These are phyloP conservation scores for Penicillium oxalicum DNA, from an alignment of 2,329 filamentous ascomycete genomes.

Conservation along the genomic window DNA sequence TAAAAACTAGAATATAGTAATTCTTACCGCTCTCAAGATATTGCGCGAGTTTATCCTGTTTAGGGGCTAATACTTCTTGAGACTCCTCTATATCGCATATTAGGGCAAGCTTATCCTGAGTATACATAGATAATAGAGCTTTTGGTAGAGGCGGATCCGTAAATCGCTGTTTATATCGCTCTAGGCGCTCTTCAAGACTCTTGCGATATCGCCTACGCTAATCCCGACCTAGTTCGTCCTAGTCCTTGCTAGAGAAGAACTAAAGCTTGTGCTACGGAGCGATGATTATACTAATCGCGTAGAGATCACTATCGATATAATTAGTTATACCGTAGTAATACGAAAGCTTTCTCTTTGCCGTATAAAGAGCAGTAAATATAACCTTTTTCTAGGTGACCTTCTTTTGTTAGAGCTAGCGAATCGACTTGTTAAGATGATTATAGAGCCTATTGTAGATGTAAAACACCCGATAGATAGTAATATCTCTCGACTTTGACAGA, in stretches of 20 bases:
- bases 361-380: conserved; percentile 8
- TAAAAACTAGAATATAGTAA: not conserved
- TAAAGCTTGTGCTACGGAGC: conserved; percentile 9
- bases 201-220: not conserved
- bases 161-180: not conserved
- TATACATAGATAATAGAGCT: not conserved
- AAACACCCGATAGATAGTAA: not conserved
- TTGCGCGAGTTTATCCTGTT: conserved; percentile 4
- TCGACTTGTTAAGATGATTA: not conserved
- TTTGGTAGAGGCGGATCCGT: not conserved
- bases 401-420: conserved; percentile 8
- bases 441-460: not conserved
- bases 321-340: conserved; percentile 12
- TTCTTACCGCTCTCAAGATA: conserved; percentile 9
- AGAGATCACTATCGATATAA: conserved; percentile 9
- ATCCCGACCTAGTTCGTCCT: conserved; percentile 1
- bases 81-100: not conserved
- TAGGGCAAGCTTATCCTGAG: not conserved
- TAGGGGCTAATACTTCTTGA: too few species aligned
- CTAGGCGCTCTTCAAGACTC: not conserved
- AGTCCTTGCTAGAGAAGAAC: conserved; percentile 13
- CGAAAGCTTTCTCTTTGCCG: conserved; percentile 6
- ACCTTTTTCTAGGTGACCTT: conserved; percentile 8
- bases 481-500: not conserved
- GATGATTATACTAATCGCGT: conserved; percentile 13